Evolutionary conservation across 192 early-diverging fungal genomes (phyloP), one percentile per base, ranked within the genome.

Genomic region (Backusella psychrophila): DNA sequence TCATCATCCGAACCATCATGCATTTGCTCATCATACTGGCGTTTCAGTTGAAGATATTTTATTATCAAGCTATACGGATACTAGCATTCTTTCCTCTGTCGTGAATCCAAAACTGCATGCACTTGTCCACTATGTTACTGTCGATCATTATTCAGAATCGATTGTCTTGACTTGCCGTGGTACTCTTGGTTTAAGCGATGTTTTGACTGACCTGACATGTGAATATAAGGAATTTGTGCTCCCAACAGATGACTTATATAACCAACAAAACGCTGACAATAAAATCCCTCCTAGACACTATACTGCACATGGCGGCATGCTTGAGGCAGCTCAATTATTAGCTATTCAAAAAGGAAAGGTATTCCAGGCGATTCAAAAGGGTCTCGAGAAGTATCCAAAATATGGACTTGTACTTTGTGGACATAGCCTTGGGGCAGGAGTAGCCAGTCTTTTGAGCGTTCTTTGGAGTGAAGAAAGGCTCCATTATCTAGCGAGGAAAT

Each of bases 381-480:
- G 93, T 2, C 81, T 98, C 42, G 82, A 89, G 14, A 72, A 87
- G 26, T 90, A 93, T 72, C 92, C 92, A 7, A 89, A 90, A 49
- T 98, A 98, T 77, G 89, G 90, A 2, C 79, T 98, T 65, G 89
- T 96, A 3, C 76, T 98, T 14, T 95, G 93, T 11, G 96, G 96
- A 12, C 96, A 98, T 81, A 94, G 92, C 14, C 78, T 98, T 23
- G 96, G 96, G 56, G 95, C 91, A 34, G 96, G 95, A 2, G 92
- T 98, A 4, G 96, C 95, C 0, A 85, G 93, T 0, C 76, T 96
- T 21, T 80, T 98, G 5, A 85, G 92, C 6, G 84, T 96, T 11
- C 75, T 95, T 8, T 98, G 95, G 96, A 89, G 90, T 34, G 86
- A 91, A 80, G 83, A 14, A 67, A 80, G 46, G 15, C 53, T 71